Percentiles rank a stretch among this genome's conserved stretches.
Evolutionary conservation across 2,329 filamentous ascomycete species (phyloP).

Genomic region (Reticulascus tulasneorum): DNA sequence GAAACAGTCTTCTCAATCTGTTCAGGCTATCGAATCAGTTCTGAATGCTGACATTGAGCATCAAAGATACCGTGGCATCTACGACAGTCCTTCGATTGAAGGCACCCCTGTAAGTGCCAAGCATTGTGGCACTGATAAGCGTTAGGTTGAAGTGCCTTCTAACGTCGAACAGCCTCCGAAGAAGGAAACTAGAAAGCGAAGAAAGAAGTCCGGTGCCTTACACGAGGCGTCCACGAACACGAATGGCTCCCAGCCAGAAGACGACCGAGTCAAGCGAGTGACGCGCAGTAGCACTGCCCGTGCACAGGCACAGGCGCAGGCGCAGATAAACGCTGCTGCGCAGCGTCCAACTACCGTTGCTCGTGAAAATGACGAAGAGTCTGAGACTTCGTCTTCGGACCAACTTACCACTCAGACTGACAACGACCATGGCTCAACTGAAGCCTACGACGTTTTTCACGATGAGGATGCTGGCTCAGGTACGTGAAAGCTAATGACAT

Average conservation of each 20-base stretch:
- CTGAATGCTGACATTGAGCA: conserved; percentile 51
- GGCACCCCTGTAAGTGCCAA: conserved; percentile 45
- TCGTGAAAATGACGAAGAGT: not conserved
- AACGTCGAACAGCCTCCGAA: too few species aligned
- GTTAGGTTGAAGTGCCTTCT: too few species aligned
- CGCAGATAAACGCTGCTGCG: too few species aligned
- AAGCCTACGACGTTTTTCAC: conserved; percentile 4
- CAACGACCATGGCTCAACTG: not conserved
- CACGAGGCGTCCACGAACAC: too few species aligned
- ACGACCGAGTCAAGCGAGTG: not conserved
- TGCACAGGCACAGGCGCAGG: too few species aligned
- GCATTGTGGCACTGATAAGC: too few species aligned
- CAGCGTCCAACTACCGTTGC: too few species aligned
- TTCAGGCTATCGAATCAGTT: conserved; percentile 62
- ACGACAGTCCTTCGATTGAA: conserved; percentile 53
- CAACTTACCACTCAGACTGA: too few species aligned
- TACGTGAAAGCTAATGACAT: conserved; percentile 2
- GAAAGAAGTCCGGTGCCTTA: too few species aligned
- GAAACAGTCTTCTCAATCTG: conserved; percentile 57
- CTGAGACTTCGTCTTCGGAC: not conserved
- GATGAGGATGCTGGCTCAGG: not conserved
- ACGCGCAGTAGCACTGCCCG: conserved; percentile 6
- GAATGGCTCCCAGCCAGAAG: too few species aligned
- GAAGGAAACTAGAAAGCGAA: too few species aligned
- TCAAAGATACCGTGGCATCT: conserved; percentile 53